These are phyloP conservation scores for Podila horticola DNA, from an alignment of 192 early-diverging fungal species.

Conservation along the genomic window DNA sequence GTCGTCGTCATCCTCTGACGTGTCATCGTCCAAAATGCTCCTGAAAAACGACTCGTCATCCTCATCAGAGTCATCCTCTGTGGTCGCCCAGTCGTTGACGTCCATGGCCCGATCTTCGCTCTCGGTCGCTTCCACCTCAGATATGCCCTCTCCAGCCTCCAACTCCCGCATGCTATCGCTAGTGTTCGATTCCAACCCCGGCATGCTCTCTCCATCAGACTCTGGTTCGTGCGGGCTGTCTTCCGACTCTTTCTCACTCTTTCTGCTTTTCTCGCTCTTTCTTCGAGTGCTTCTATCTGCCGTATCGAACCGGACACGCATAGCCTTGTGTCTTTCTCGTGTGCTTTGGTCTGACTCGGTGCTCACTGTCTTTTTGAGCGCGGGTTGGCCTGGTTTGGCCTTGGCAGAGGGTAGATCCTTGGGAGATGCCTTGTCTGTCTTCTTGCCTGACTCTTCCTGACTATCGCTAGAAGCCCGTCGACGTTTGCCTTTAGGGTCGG, in stretches of 20 bases:
- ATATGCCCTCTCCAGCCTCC: no score
- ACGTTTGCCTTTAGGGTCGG: slow-evolving; percentile 29
- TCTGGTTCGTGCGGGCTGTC: not conserved
- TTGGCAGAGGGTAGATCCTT: no score
- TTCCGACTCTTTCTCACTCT: no score
- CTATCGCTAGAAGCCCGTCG: slow-evolving; percentile 1
- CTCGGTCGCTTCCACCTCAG: no score
- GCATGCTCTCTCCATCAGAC: not conserved
- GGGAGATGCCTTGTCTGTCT: not conserved
- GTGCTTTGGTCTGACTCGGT: not conserved
- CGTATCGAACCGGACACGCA: not conserved
- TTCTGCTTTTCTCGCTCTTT: no score
- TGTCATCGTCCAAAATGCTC: not conserved
- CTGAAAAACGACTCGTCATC: not conserved
- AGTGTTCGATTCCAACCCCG: not conserved
- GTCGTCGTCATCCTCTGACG: slow-evolving; percentile 14
- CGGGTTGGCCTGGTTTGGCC: not conserved
- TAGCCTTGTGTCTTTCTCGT: not conserved
- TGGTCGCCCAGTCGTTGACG: no score
- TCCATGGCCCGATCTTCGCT: no score
- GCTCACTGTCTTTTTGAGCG: not conserved
- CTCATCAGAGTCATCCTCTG: slow-evolving; percentile 5
- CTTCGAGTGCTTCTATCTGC: no score
- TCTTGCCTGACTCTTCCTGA: not conserved
- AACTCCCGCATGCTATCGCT: not conserved